phyloP scores from a whole-genome alignment of 306 rosid species.

The Herpetospermum pedunculosum region DNA sequence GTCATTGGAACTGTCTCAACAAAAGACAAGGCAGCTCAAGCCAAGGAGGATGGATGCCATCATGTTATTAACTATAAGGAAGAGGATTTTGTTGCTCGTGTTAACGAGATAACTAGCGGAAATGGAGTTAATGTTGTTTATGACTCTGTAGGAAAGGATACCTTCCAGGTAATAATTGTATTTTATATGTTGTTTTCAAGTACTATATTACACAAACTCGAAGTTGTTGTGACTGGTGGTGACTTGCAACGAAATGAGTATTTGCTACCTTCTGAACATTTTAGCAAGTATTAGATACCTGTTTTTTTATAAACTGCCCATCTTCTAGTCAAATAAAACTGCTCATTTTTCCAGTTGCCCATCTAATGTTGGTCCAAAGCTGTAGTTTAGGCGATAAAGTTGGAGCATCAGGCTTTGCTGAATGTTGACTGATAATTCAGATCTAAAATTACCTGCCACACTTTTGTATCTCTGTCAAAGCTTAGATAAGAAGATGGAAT shows the following conservation, averaged over 20 bases:
- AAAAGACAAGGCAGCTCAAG: slow-evolving; percentile 78
- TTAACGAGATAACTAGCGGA: slow-evolving; percentile 64
- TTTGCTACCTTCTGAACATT: not conserved
- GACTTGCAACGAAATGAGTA: not conserved
- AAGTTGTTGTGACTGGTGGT: not conserved
- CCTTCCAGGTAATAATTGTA: slow-evolving; percentile 56
- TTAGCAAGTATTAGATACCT: not conserved
- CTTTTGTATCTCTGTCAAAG: not conserved
- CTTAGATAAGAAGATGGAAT: not conserved
- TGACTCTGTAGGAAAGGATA: slow-evolving; percentile 88
- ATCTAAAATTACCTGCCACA: not conserved
- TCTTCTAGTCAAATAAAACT: not conserved
- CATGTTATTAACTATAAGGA: slow-evolving; percentile 58
- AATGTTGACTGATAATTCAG: not conserved
- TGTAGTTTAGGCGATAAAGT: not conserved
- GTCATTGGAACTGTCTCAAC: slow-evolving; percentile 83
- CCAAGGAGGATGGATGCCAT: slow-evolving; percentile 85
- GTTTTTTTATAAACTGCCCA: not conserved
- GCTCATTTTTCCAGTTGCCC: not conserved
- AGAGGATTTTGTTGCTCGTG: slow-evolving; percentile 74
- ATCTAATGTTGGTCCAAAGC: not conserved
- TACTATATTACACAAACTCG: not conserved
- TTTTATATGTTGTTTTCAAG: not conserved
- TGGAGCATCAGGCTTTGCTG: not conserved
- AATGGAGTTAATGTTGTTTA: slow-evolving; percentile 86